Conservation (phyloP, 176 grass and related monocot genomes). For the Aegilops longissima region DNA sequence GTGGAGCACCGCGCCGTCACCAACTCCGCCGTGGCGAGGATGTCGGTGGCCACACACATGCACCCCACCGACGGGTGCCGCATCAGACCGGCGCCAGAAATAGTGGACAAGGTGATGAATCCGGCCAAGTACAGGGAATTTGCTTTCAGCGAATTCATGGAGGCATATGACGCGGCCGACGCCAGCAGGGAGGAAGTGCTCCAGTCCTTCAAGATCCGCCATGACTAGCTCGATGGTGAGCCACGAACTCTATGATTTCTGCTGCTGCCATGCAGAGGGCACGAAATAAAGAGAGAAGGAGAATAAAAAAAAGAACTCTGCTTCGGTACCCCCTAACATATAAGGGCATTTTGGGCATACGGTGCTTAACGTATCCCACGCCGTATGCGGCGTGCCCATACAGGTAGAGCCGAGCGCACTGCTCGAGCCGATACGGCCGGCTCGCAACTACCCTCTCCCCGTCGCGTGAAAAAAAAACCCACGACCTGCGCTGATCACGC, state of each 20-base stretch:
- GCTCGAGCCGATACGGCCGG: too few species aligned
- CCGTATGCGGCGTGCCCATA: too few species aligned
- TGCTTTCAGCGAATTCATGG: background rate
- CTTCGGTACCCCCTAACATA: too few species aligned
- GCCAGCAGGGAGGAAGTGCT: slow-evolving; percentile 27
- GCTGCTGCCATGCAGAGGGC: background rate
- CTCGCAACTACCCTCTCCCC: too few species aligned
- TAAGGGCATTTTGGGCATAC: too few species aligned
- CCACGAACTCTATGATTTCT: background rate
- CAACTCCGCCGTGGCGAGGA: too few species aligned
- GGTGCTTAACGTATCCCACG: too few species aligned
- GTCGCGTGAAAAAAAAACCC: too few species aligned
- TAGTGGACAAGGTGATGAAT: background rate
- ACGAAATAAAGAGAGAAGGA: too few species aligned
- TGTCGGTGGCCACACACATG: background rate
- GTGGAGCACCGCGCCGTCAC: too few species aligned
- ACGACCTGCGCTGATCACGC: too few species aligned
- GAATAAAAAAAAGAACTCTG: background rate
- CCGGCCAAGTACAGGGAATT: background rate
- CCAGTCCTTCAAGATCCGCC: slow-evolving; percentile 43
- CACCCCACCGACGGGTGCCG: background rate
- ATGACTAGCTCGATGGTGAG: background rate
- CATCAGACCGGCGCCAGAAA: background rate
- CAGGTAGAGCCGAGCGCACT: too few species aligned
- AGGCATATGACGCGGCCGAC: background rate